Evolutionary conservation across 495 filamentous ascomycete species (phyloP), one percentile per base, ranked within the genome.

Genomic region (Penicillium herquei): DNA sequence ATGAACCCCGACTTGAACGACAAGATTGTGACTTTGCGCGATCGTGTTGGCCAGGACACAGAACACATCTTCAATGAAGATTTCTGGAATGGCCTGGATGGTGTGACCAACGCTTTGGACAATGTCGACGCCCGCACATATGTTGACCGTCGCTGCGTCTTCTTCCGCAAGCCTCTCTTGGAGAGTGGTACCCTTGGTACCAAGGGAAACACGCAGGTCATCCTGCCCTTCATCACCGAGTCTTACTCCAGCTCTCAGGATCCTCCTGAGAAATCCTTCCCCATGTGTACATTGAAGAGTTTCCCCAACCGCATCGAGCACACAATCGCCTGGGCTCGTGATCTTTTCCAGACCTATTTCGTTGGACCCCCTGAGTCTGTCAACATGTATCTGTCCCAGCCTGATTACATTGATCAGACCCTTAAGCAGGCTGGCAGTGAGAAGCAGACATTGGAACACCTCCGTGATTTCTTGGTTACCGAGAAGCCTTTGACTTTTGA

Each of bases 301-400:
- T 99, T 99, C 81, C 95, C 95, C 52, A 99, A 99, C 78, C 88
- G 86, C 65, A 99, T 99, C 67, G 91, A 99, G 74, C 95, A 99
- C 67, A 99, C 95, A 6, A 99, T 99, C 69, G 95, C 95, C 17
- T 99, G 95, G 95, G 89, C 92, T 26, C 85, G 93, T 43, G 94
- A 98, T 65, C 77, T 96, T 17, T 99, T 99, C 78, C 90, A 96
- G 70, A 85, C 85, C 16, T 92, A 88, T 54, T 99, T 96, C 62
- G 91, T 95, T 55, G 92, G 92, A 51, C 90, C 92, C 12, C 89
- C 93, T 14, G 94, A 99, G 74, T 86, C 92, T 13, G 92, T 93
- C 62, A 99, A 99, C 70, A 83, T 95, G 53, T 99, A 99, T 63
- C 81, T 98, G 39, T 87, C 86, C 6, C 89, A 97, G 69, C 82